A percentile compares a stretch with the other conserved stretches of the same genome.
phyloP scores from a whole-genome alignment of 2,329 filamentous ascomycete species.

The Alternaria infectoria region DNA sequence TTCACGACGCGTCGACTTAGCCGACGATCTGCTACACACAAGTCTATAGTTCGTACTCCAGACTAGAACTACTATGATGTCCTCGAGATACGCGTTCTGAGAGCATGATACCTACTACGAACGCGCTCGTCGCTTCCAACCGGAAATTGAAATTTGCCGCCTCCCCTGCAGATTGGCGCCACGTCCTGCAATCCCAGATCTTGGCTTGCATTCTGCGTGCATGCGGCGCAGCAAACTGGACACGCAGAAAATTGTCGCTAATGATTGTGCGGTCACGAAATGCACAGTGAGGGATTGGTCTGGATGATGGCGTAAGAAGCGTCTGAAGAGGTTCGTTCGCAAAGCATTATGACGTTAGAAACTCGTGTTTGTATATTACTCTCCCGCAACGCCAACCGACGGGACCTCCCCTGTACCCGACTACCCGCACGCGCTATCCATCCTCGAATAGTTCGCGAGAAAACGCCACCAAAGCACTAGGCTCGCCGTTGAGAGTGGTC shows the following conservation, averaged over 20 bases:
- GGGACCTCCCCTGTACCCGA: background rate
- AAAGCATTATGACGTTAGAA: background rate
- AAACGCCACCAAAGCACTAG: background rate
- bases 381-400: background rate
- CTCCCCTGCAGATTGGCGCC: background rate
- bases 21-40: background rate
- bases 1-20: background rate
- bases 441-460: background rate
- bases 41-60: background rate
- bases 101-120: background rate
- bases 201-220: background rate
- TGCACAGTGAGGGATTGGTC: background rate
- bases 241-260: no score
- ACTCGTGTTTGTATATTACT: background rate
- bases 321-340: fast-evolving
- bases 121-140: background rate
- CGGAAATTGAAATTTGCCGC: background rate
- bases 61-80: background rate
- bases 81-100: background rate
- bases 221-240: background rate
- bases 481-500: background rate
- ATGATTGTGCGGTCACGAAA: background rate
- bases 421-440: background rate
- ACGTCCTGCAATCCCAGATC: background rate
- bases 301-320: background rate